phyloP scores from a whole-genome alignment of 2,329 filamentous ascomycete genomes.

The Aspergillus nomiae region DNA sequence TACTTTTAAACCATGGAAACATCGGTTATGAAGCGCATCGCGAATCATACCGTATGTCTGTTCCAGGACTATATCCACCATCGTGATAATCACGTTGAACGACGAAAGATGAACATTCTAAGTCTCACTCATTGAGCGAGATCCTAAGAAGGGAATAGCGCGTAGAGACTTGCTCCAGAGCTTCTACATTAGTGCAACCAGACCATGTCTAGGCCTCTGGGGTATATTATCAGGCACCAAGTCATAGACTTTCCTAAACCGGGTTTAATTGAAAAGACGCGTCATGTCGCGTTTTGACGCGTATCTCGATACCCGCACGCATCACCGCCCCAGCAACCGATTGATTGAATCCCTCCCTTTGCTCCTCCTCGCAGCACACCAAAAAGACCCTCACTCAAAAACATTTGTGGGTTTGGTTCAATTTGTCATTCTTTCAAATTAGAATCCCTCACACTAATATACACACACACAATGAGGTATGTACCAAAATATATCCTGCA shows the following conservation, averaged over 20 bases:
- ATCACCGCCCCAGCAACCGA: slow-evolving; percentile 3
- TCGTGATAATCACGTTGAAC: not conserved
- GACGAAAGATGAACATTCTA: not conserved
- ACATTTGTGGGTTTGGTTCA: slow-evolving; percentile 11
- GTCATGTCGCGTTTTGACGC: slow-evolving; percentile 19
- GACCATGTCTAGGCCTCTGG: not conserved
- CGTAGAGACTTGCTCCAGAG: not conserved
- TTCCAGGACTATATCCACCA: not conserved
- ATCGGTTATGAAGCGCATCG: not conserved
- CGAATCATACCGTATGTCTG: not conserved
- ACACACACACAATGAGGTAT: slow-evolving; percentile 35
- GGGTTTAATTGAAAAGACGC: slow-evolving; percentile 38
- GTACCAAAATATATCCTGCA: slow-evolving; percentile 9
- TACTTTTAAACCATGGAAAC: not conserved
- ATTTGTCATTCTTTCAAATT: slow-evolving; percentile 8
- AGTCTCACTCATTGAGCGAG: not conserved
- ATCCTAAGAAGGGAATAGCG: not conserved
- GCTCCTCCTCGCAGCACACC: slow-evolving; percentile 14
- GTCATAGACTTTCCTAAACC: slow-evolving; percentile 23
- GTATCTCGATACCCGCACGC: slow-evolving; percentile 12
- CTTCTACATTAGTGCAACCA: not conserved
- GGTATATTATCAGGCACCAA: not conserved
- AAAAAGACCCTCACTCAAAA: slow-evolving; percentile 16
- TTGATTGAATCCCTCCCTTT: slow-evolving; percentile 8
- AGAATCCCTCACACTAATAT: slow-evolving; percentile 8